Base-by-base conservation (phyloP, 1,284 basidiomycete species). In the Moniliophthora roreri region DNA sequence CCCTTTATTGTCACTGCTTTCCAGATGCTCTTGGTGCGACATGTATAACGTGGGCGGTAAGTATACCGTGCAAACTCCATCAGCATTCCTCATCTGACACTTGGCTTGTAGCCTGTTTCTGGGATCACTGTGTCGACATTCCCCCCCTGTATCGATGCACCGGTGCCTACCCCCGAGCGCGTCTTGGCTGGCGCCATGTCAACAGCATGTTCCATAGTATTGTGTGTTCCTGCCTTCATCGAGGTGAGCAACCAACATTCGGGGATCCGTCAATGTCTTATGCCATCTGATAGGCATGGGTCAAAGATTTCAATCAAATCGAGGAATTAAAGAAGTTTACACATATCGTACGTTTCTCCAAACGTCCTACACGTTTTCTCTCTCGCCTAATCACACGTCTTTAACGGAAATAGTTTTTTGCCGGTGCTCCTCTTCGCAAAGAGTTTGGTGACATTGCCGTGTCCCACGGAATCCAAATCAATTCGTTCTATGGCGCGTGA, bases 401-500 rank as follows among this genome's bases (percentile, higher is more conserved):
- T 15, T 16, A 18, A 46, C n/a, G 24, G 44, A 28, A 46, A 41
- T 34, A 55, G 54, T 18, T 48, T 28, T 55, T 34, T 20, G 32
- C 50, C 15, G 54, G 54, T 26, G 38, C 54, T 28, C 36, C 46
- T 24, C 16, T 55, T 26, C 42, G 47, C 10, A 48, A 48, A 32
- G 36, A 52, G 49, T 34, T 62, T 16, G 66, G 65, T 11, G 65
- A 68, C 39, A 50, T 51, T 34, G 53, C 66, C 18, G 50, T 55
- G 10, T 21, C 40, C 2, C 34, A 65, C n/a, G 64, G 63, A 13
- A 59, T 67, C n/a, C 49, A 58, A 20, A 34, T 67, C 3, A 61
- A 60, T 36, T 60, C 62, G 8, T 58, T 67, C 20, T 69, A 66
- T 46, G 67, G 67, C 57, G 58, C 65, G 66, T 68, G 45, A 57